Conservation (phyloP, 306 rosid genomes). For the Astragalus glycyphyllos region DNA sequence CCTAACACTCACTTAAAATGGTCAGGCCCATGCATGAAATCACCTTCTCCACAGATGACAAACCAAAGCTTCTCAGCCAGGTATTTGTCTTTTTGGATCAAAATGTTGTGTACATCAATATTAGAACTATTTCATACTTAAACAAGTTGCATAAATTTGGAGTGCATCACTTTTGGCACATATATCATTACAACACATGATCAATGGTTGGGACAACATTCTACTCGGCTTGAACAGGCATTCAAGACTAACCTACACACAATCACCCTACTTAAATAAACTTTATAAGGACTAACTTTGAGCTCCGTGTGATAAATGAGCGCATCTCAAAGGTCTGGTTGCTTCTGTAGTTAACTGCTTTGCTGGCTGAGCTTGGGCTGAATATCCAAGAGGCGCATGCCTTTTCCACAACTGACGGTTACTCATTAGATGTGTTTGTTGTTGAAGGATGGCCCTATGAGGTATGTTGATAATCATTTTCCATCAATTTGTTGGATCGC, state of each 20-base stretch:
- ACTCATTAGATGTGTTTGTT: slow-evolving; percentile 96
- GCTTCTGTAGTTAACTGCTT: slow-evolving; percentile 83
- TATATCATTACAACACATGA: neutral
- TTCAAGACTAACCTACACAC: slow-evolving; percentile 7
- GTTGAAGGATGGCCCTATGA: slow-evolving; percentile 99
- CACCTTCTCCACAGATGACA: slow-evolving; percentile 93
- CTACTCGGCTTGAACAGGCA: slow-evolving; percentile 29
- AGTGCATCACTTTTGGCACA: slow-evolving; percentile 7
- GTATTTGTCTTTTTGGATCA: slow-evolving; percentile 50
- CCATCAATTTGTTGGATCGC: slow-evolving; percentile 34
- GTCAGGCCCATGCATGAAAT: slow-evolving; percentile 99
- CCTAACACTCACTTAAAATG: slow-evolving; percentile 41
- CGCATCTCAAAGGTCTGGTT: slow-evolving; percentile 36
- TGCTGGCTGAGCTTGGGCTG: slow-evolving; percentile 96
- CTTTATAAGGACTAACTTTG: slow-evolving; percentile 30
- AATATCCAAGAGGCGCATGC: slow-evolving; percentile 99
- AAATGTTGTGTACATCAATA: neutral
- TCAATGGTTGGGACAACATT: slow-evolving; percentile 32
- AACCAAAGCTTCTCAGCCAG: slow-evolving; percentile 98
- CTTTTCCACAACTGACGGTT: slow-evolving; percentile 91
- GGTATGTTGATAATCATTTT: slow-evolving; percentile 55
- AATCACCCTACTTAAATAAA: slow-evolving; percentile 29
- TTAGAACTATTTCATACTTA: slow-evolving; percentile 10
- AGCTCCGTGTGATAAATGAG: slow-evolving; percentile 21
- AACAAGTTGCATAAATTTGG: slow-evolving; percentile 9